phyloP scores from a whole-genome alignment of 1,284 basidiomycete genomes.

The Pseudozyma thailandica region DNA sequence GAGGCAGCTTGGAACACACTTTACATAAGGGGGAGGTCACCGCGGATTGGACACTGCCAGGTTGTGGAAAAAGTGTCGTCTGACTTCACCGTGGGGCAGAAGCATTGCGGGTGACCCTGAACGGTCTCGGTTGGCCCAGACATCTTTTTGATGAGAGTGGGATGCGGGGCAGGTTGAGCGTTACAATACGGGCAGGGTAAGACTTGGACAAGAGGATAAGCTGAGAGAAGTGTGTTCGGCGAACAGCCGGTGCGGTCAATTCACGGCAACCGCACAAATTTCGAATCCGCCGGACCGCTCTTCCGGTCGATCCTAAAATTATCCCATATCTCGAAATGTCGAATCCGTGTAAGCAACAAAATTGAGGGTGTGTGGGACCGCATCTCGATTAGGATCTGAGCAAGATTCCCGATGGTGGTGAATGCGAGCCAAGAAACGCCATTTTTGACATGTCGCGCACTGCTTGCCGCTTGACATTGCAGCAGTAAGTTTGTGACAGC shows the following conservation, averaged over 20 bases:
- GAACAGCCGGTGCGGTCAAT: slow-evolving; percentile 30
- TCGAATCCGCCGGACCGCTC: slow-evolving; percentile 36
- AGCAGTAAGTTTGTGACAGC: background rate
- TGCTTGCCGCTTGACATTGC: slow-evolving; percentile 3
- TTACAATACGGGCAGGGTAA: no score
- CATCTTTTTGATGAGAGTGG: background rate
- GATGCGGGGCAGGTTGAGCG: background rate
- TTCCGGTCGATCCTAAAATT: slow-evolving; percentile 9
- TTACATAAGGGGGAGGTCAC: background rate
- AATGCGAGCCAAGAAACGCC: background rate
- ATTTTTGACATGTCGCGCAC: slow-evolving; percentile 31
- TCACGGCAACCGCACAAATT: slow-evolving; percentile 21
- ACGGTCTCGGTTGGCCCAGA: no score
- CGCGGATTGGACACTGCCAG: background rate
- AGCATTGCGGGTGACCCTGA: no score
- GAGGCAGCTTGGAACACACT: background rate
- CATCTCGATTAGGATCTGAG: no score
- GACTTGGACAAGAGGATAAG: no score
- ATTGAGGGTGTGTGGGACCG: no score
- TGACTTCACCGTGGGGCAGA: slow-evolving; percentile 1
- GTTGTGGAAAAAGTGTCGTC: background rate
- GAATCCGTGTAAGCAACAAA: background rate
- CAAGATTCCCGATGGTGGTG: background rate
- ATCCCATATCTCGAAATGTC: background rate
- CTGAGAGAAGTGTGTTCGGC: no score